Evolutionary conservation across 2,329 filamentous ascomycete species (phyloP), one percentile per base, ranked within the genome.

Genomic region (Penicillium sp.): DNA sequence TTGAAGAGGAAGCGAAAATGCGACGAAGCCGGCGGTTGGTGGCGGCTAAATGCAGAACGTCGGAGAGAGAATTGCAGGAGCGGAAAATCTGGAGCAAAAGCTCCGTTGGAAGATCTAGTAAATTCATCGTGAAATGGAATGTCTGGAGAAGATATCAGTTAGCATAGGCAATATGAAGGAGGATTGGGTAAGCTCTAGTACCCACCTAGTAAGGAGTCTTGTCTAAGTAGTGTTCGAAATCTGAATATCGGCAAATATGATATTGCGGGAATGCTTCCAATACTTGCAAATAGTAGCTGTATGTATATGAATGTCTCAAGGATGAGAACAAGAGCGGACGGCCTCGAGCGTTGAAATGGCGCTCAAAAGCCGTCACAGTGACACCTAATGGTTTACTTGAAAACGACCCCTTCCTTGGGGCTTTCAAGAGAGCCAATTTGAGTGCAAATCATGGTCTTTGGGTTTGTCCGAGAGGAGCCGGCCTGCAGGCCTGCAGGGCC

Each of bases 101-200:
- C 72, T 86, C 83, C 64, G 80, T 83, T 23, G 83, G 77, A 24
- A 86, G 73, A 53, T 76, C 65, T 63, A 81, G 74, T 71, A 85
- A 76, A 52, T 76, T 64, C 82, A 85, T 86, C 7, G 28, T 23
- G 48, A 52, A 52, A 42, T 48, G 14, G 50, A 35, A 11, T 47
- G 30, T 51, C 16, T 33, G 28, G 28, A 33, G 14, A 3, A 5
- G 2, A 50, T 23, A 18, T 33, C n/a, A 11, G 40, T 52, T 18
- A 35, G 50, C 18, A 46, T 3, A 23, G 40, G 11, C 2, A 42
- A 3, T 8, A 42, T 14, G n/a, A 42, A 9, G 38, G 38, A 20
- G 28, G 11, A 35, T 35, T 35, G 30, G 8, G 5, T 33, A 3
- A 18, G 18, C n/a, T 42, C 16, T 20, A 18, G 6, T 16, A 14